These are phyloP conservation scores for Pleurotus platypus DNA, from an alignment of 768 basidiomycete genomes.

Conservation along the genomic window DNA sequence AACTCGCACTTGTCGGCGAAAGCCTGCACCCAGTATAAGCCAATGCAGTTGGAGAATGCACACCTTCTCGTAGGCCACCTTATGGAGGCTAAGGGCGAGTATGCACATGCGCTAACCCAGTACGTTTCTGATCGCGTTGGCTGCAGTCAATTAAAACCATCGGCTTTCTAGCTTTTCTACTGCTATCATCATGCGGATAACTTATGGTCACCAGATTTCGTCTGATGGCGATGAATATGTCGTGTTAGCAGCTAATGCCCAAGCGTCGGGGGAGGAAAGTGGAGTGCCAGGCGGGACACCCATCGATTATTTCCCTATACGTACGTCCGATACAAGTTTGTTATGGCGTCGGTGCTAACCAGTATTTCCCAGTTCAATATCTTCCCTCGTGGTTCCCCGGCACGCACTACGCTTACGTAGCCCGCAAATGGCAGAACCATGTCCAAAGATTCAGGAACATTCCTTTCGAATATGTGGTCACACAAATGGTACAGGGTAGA, in stretches of 20 bases:
- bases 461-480: not conserved
- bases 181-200: constrained; percentile 12
- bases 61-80: not conserved
- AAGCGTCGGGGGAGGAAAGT: not conserved
- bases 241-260: constrained; percentile 7
- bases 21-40: not conserved
- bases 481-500: not conserved
- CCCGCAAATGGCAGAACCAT: not conserved
- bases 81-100: not conserved
- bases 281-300: constrained; percentile 13
- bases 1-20: not conserved
- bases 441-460: not conserved
- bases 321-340: not conserved
- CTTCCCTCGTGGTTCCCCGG: constrained; percentile 8
- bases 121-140: not conserved
- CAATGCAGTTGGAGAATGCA: not conserved
- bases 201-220: constrained; percentile 15
- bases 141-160: not conserved
- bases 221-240: constrained; percentile 14
- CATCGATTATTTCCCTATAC: constrained; percentile 13
- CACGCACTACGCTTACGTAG: constrained; percentile 2
- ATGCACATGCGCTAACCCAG: not conserved
- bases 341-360: not conserved
- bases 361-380: not conserved
- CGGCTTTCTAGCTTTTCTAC: constrained; percentile 13